A percentile compares a stretch with the other conserved stretches of the same genome.
These are phyloP conservation scores for Aspergillus sp. DNA, from an alignment of 2,329 filamentous ascomycete genomes.

Conservation along the genomic window DNA sequence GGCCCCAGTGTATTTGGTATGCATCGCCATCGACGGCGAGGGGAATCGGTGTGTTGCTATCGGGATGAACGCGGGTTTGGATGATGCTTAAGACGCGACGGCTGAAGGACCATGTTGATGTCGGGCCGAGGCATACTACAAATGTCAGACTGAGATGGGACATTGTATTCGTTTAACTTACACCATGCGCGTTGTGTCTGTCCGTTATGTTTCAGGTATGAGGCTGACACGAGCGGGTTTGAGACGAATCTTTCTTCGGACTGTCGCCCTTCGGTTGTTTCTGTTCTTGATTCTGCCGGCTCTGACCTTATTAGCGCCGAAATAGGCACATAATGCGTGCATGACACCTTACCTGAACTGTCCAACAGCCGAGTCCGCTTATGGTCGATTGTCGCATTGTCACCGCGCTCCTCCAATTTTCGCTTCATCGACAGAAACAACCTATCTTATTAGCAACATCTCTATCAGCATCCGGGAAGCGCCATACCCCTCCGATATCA, in stretches of 20 bases:
- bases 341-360: neutral
- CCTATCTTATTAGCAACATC: slow-evolving; percentile 1
- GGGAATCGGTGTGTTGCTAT: slow-evolving; percentile 30
- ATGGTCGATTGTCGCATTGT: slow-evolving; percentile 3
- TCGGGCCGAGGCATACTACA: slow-evolving; percentile 46
- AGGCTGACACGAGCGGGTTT: slow-evolving; percentile 18
- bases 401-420: slow-evolving; percentile 14
- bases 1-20: slow-evolving; percentile 45
- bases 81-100: slow-evolving; percentile 43
- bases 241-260: slow-evolving; percentile 24
- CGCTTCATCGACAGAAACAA: slow-evolving; percentile 13
- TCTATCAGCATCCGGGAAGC: neutral
- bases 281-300: neutral
- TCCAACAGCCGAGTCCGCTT: neutral
- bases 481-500: slow-evolving; percentile 38
- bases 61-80: slow-evolving; percentile 39
- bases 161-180: slow-evolving; percentile 2
- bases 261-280: slow-evolving; percentile 4
- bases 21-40: slow-evolving; percentile 44
- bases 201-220: slow-evolving; percentile 19
- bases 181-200: slow-evolving; percentile 10
- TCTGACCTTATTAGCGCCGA: neutral
- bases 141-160: neutral
- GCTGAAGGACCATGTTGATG: slow-evolving; percentile 51
- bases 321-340: neutral